Conservation (phyloP, 1,139 yeast species). For the Candida glucosophila region DNA sequence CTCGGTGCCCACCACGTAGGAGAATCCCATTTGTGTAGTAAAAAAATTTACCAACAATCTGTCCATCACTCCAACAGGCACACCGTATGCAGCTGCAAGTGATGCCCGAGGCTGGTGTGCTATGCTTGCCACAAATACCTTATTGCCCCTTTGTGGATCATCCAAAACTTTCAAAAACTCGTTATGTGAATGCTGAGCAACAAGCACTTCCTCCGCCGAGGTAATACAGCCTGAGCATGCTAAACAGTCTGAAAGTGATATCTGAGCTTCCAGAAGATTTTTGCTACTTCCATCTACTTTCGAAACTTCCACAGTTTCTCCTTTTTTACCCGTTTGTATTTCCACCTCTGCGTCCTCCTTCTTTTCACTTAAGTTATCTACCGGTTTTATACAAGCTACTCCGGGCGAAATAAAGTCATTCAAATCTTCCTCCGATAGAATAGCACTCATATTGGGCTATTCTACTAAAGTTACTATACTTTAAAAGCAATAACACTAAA, state of each 20-base stretch:
- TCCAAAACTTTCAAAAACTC: conserved; percentile 59
- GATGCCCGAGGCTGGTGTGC: conserved; percentile 86
- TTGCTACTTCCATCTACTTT: conserved; percentile 43
- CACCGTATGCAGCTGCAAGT: conserved; percentile 57
- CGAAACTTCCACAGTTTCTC: conserved; percentile 63
- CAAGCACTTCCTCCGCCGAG: conserved; percentile 87
- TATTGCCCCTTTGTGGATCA: conserved; percentile 13
- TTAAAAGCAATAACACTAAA: too few species aligned
- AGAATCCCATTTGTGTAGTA: conserved; percentile 55
- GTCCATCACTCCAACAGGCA: conserved; percentile 53
- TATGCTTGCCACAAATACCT: conserved; percentile 63
- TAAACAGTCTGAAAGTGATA: conserved; percentile 82
- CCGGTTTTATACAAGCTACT: conserved; percentile 82
- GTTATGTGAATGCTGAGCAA: conserved; percentile 82
- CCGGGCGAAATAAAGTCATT: conserved; percentile 95
- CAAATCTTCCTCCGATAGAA: conserved; percentile 78
- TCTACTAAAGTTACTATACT: too few species aligned
- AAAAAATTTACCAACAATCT: conserved; percentile 50
- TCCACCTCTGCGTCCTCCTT: conserved; percentile 38
- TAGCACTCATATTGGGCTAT: conserved; percentile 80
- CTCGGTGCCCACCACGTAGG: conserved; percentile 75
- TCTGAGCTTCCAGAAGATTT: conserved; percentile 71
- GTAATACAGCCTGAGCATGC: conserved; percentile 98
- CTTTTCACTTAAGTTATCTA: conserved; percentile 7
- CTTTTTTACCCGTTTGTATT: conserved; percentile 57